Evolutionary conservation across 2,329 filamentous ascomycete genomes (phyloP).

Genomic region (Raffaelea albimanens): DNA sequence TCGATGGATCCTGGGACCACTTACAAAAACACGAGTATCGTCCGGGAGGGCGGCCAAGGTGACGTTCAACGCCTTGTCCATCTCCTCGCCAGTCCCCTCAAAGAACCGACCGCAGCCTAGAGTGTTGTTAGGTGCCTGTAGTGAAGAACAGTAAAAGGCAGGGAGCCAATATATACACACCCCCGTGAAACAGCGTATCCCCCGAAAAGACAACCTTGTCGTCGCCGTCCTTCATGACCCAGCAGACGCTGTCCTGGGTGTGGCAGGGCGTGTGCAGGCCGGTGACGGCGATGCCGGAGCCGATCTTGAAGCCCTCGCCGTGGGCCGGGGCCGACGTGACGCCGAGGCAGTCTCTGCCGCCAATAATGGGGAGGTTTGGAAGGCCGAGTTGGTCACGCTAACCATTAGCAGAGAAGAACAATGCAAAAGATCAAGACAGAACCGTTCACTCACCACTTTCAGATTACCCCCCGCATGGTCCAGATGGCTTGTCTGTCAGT

Average conservation of each 20-base stretch:
- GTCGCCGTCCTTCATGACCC: conserved; percentile 72
- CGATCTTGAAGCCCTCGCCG: conserved; percentile 71
- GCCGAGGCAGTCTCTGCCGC: conserved; percentile 68
- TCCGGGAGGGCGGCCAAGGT: conserved; percentile 72
- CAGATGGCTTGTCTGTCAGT: conserved; percentile 51
- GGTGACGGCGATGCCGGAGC: conserved; percentile 66
- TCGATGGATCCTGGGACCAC: conserved; percentile 20
- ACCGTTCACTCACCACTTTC: conserved; percentile 49
- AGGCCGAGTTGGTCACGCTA: conserved; percentile 38
- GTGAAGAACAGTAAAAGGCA: background rate
- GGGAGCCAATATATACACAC: no score
- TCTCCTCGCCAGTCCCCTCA: conserved; percentile 79
- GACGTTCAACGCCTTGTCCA: conserved; percentile 88
- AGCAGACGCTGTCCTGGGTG: conserved; percentile 98
- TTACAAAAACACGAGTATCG: conserved; percentile 83
- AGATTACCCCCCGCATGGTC: conserved; percentile 92
- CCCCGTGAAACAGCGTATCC: conserved; percentile 91
- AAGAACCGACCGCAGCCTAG: conserved; percentile 91
- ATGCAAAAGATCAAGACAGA: background rate
- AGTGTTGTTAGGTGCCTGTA: background rate
- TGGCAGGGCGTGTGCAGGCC: conserved; percentile 95
- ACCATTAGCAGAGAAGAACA: background rate
- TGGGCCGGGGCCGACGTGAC: conserved; percentile 71
- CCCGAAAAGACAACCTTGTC: conserved; percentile 82
- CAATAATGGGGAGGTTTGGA: conserved; percentile 65